These are phyloP conservation scores for Peziza echinospora DNA, from an alignment of 495 filamentous ascomycete genomes.

Conservation along the genomic window DNA sequence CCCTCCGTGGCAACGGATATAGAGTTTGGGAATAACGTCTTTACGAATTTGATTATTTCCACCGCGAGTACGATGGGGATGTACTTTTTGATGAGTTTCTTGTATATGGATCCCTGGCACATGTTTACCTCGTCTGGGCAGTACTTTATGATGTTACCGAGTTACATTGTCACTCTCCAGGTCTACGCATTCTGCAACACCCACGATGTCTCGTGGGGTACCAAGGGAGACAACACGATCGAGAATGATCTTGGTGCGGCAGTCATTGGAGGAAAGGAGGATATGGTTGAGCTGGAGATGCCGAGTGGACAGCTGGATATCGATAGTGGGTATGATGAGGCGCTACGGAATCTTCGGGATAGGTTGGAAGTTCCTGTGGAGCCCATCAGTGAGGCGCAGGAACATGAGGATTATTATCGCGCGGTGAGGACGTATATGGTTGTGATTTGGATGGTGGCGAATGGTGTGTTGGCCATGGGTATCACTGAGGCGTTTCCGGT, in stretches of 20 bases:
- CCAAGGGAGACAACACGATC: constrained; percentile 92
- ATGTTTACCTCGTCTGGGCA: constrained; percentile 89
- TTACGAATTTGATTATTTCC: constrained; percentile 88
- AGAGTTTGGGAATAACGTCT: constrained; percentile 55
- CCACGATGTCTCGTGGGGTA: constrained; percentile 97
- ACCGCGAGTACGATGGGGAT: constrained; percentile 72
- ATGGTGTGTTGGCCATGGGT: constrained; percentile 80
- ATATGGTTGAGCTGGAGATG: constrained; percentile 78
- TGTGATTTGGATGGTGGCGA: constrained; percentile 81
- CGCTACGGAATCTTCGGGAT: constrained; percentile 86
- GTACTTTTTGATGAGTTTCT: constrained; percentile 86
- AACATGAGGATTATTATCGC: constrained; percentile 96
- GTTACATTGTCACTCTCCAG: constrained; percentile 91
- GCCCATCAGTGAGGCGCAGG: constrained; percentile 46
- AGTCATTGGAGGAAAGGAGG: constrained; percentile 34
- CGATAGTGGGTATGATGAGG: constrained; percentile 91
- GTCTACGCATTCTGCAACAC: constrained; percentile 99
- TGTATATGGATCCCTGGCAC: constrained; percentile 98
- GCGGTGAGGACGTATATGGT: constrained; percentile 98
- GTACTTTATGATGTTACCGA: constrained; percentile 80
- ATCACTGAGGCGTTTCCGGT: constrained; percentile 68
- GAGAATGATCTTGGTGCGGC: constrained; percentile 80
- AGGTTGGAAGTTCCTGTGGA: constrained; percentile 55
- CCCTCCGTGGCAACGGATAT: constrained; percentile 19
- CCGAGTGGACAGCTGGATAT: constrained; percentile 95